A percentile compares a stretch with the other conserved stretches of the same genome.
phyloP scores from a whole-genome alignment of 1,284 basidiomycete species.

The Marasmius sp. region DNA sequence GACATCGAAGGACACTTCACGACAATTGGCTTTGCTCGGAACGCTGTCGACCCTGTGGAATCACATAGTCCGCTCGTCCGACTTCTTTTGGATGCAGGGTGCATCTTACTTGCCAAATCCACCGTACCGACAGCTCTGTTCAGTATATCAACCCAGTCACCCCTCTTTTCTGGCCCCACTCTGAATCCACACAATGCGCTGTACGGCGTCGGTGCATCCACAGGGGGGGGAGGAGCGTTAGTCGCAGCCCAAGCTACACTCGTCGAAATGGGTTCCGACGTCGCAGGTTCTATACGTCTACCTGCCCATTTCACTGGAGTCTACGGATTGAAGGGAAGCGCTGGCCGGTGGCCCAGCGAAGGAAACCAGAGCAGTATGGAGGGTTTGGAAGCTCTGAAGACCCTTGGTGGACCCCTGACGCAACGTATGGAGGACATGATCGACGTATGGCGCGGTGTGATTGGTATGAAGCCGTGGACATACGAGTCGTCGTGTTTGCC shows the following conservation, averaged over 20 bases:
- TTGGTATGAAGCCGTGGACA: slow-evolving; percentile 53
- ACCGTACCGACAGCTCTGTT: slow-evolving; percentile 75
- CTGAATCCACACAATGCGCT: slow-evolving; percentile 67
- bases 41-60: slow-evolving; percentile 51
- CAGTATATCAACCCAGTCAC: slow-evolving; percentile 75
- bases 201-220: slow-evolving; percentile 70
- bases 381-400: slow-evolving; percentile 59
- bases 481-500: slow-evolving; percentile 59
- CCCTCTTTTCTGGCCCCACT: slow-evolving; percentile 66
- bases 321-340: slow-evolving; percentile 67
- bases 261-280: slow-evolving; percentile 79
- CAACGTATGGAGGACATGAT: slow-evolving; percentile 61
- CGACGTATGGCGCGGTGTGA: slow-evolving; percentile 56
- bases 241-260: slow-evolving; percentile 69
- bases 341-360: slow-evolving; percentile 49
- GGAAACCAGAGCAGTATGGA: slow-evolving; percentile 43
- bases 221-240: slow-evolving; percentile 75
- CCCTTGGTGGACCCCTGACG: slow-evolving; percentile 63
- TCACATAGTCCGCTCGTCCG: slow-evolving; percentile 64
- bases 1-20: slow-evolving; percentile 71
- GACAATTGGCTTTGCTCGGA: slow-evolving; percentile 72
- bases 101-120: slow-evolving; percentile 80
- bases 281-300: slow-evolving; percentile 73
- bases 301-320: slow-evolving; percentile 73
- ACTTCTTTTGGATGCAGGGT: slow-evolving; percentile 73